Evolutionary conservation across 1,139 yeast genomes (phyloP).

Genomic region (Protomyces pachydermus): DNA sequence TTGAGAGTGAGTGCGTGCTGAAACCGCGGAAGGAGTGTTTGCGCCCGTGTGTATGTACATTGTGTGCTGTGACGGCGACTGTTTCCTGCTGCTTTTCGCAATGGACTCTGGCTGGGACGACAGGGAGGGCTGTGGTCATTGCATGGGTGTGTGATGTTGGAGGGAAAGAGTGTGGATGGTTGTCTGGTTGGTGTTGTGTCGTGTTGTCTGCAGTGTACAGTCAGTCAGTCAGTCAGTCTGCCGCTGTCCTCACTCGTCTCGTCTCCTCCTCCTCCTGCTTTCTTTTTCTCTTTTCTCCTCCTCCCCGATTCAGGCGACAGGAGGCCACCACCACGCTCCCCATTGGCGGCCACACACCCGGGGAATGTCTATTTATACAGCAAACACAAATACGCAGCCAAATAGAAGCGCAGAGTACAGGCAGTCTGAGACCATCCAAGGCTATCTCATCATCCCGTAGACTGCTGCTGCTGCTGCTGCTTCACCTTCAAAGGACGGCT

Average conservation of each 20-base stretch:
- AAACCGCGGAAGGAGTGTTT: conserved; percentile 25
- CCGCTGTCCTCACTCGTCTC: background rate
- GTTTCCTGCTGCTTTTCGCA: background rate
- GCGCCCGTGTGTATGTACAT: conserved; percentile 5
- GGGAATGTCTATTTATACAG: no score
- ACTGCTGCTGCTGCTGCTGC: no score
- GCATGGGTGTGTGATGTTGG: background rate
- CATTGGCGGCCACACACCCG: no score
- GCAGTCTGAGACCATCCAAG: no score
- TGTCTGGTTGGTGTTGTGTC: no score
- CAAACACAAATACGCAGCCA: no score
- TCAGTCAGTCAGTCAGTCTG: background rate
- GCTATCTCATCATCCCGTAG: no score
- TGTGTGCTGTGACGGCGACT: background rate
- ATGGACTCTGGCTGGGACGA: background rate
- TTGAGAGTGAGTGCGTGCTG: conserved; percentile 14
- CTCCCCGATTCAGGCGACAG: background rate
- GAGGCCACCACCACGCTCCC: no score
- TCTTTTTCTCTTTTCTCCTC: background rate
- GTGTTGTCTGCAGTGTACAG: background rate
- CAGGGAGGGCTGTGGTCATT: background rate
- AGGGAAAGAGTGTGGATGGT: no score
- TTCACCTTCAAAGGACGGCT: no score
- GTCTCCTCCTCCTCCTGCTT: background rate
- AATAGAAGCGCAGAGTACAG: no score